Evolutionary conservation across 1,284 basidiomycete species (phyloP), one percentile per base, ranked within the genome.

Genomic region (Boletus mariae): DNA sequence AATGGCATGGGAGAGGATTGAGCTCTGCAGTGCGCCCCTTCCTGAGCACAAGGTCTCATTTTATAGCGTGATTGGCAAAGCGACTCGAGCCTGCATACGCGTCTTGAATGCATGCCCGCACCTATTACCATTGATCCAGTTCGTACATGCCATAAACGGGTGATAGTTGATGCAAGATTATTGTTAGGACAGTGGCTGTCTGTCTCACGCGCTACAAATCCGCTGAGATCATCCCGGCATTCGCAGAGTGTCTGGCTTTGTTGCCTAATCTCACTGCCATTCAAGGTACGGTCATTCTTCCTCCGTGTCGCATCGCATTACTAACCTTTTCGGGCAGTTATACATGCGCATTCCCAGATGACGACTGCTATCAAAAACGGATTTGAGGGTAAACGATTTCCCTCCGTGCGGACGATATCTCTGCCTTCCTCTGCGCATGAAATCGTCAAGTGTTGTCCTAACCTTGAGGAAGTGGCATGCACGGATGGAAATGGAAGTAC

Each of bases 261-360:
- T 52, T 73, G 3, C 71, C 72, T 9, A 72, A 70, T 51, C 61
- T 75, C 10, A 59, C 68, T 46, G 70, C 67, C 3, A 59, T 73
- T 5, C 63, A 71, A 57, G 59, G 61, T 52, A 45, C 0, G 1
- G 17, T 20, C n/a, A 8, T 12, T 37, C 10, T 47, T 34, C 4
- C 10, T 25, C n/a, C 12, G 1, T 23, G 42, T 35, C 4, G 10
- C 28, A 25, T 11, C 4, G n/a, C 6, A 32, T 45, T 12, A 8
- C 13, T 9, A 25, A 4, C n/a, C 15, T 20, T 29, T 45, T 35
- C 10, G 6, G 29, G 17, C 31, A 52, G 47, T 62, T 25, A 37
- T 58, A 23, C 31, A 51, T 2, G 38, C 43, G 4, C 34, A 47
- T 23, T 25, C 57, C 3, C 47, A 63, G 34, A 71, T 67, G 61